Conservation (phyloP, 2,329 filamentous ascomycete species). For the Botryotinia narcissicola region DNA sequence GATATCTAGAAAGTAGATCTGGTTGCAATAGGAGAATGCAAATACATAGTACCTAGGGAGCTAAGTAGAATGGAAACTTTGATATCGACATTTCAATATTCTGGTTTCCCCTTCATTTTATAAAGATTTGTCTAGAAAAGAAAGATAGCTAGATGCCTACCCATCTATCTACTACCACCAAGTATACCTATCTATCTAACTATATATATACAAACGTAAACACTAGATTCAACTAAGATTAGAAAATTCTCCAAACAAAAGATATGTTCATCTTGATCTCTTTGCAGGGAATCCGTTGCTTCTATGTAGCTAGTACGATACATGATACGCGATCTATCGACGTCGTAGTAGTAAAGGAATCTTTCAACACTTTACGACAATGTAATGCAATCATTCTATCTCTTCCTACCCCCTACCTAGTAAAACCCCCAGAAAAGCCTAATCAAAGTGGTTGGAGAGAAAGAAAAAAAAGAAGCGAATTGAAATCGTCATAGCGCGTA, state of each 20-base stretch:
- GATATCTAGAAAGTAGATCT: not conserved
- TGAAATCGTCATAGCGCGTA: slow-evolving; percentile 28
- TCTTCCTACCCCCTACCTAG: not conserved
- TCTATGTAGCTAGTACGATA: not conserved
- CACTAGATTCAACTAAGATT: not conserved
- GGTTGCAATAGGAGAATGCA: not conserved
- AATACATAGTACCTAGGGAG: not conserved
- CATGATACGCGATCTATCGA: not conserved
- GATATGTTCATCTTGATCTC: not conserved
- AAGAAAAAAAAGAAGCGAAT: not conserved
- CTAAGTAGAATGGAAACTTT: not conserved
- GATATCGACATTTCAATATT: not conserved
- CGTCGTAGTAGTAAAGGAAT: not conserved
- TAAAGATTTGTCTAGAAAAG: not conserved
- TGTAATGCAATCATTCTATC: not conserved
- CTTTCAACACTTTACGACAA: not conserved
- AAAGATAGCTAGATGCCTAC: not conserved
- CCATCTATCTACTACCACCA: not conserved
- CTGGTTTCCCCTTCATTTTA: not conserved
- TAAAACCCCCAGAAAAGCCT: not conserved
- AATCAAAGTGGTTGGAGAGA: not conserved
- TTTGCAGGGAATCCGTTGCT: not conserved
- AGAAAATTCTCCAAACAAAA: not conserved
- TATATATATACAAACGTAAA: not conserved
- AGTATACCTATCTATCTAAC: not conserved